phyloP scores from a whole-genome alignment of 2,329 filamentous ascomycete genomes.

The Ophiostoma montium region DNA sequence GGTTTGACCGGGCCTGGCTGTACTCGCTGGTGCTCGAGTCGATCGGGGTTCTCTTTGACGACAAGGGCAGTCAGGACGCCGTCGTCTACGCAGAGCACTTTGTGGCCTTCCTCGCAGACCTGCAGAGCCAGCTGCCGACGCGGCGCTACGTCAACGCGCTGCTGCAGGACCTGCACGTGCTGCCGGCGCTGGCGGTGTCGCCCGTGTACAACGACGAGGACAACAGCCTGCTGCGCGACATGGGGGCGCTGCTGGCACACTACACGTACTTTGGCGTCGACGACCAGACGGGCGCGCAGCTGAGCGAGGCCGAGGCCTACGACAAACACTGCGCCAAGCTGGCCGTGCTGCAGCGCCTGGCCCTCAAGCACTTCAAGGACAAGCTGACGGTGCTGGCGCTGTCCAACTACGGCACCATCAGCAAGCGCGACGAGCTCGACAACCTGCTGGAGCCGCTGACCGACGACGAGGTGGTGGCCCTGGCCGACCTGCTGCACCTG shows the following conservation, averaged over 20 bases:
- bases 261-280: constrained; percentile 84
- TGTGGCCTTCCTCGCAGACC: constrained; percentile 74
- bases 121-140: constrained; percentile 88
- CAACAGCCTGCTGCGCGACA: constrained; percentile 65
- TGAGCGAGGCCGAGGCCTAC: constrained; percentile 58
- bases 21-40: constrained; percentile 79
- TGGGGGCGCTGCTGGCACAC: constrained; percentile 67
- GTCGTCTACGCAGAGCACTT: constrained; percentile 84
- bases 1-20: constrained; percentile 89
- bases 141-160: constrained; percentile 85
- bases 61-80: constrained; percentile 33
- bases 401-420: constrained; percentile 82
- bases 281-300: constrained; percentile 71
- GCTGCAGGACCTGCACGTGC: constrained; percentile 69
- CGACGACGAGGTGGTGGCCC: constrained; percentile 56
- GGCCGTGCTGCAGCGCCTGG: constrained; percentile 63
- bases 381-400: constrained; percentile 85
- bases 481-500: constrained; percentile 61
- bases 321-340: constrained; percentile 65
- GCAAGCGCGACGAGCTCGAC: constrained; percentile 64
- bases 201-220: constrained; percentile 62
- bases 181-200: constrained; percentile 66
- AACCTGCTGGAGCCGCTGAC: constrained; percentile 58
- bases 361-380: constrained; percentile 70
- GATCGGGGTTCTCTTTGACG: constrained; percentile 53